Conservation (phyloP, 1,284 basidiomycete species). For the Trametes sp. region DNA sequence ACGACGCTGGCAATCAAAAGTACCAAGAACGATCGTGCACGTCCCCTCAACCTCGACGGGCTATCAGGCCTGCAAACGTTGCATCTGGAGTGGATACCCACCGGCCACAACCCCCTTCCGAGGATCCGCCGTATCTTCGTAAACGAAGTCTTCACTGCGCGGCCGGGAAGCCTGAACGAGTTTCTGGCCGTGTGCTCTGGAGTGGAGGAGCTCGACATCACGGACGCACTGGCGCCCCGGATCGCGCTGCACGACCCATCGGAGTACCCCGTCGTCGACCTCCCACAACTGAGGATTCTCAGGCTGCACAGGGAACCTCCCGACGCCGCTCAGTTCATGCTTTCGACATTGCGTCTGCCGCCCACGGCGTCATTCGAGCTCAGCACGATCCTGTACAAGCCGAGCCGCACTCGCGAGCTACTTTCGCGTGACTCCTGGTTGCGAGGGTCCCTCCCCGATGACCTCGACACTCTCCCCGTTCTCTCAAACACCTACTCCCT, state of each 20-base stretch:
- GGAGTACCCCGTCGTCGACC: neutral
- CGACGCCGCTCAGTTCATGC: no score
- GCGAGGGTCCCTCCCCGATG: neutral
- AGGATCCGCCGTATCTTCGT: no score
- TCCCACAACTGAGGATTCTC: neutral
- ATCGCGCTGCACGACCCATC: neutral
- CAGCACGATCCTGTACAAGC: neutral
- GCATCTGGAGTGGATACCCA: no score
- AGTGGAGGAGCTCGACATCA: neutral
- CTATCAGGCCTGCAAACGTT: no score
- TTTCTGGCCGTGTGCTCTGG: neutral
- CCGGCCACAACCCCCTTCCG: no score
- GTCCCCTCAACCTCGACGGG: no score
- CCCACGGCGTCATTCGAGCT: neutral
- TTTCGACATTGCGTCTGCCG: neutral
- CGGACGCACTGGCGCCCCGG: no score
- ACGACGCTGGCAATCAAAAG: no score
- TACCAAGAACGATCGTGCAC: no score
- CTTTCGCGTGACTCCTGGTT: neutral
- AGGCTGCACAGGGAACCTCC: neutral
- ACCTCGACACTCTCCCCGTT: neutral
- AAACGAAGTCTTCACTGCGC: no score
- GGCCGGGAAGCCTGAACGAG: neutral
- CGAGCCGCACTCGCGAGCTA: neutral
- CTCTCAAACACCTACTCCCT: neutral